These are phyloP conservation scores for Kwoniella mangroviensis DNA, from an alignment of 768 basidiomycete species.

Conservation along the genomic window DNA sequence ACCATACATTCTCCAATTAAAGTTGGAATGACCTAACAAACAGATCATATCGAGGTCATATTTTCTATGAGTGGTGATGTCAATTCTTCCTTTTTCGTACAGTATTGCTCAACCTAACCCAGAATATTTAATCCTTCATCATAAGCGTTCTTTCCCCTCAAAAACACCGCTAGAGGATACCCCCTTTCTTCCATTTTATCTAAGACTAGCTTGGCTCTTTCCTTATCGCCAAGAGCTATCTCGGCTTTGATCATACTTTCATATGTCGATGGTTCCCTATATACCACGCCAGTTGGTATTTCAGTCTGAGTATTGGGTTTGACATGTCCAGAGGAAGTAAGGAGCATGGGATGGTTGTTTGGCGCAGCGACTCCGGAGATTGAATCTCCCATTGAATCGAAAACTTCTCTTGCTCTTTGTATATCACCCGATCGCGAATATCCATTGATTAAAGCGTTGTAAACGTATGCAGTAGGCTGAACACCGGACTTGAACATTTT, in stretches of 20 bases:
- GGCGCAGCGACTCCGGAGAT: slow-evolving; percentile 78
- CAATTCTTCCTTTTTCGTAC: slow-evolving; percentile 5
- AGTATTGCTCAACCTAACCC: neutral
- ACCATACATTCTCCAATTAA: neutral
- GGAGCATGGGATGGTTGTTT: slow-evolving; percentile 80
- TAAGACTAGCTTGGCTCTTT: slow-evolving; percentile 73
- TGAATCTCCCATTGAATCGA: slow-evolving; percentile 79
- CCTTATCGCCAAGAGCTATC: slow-evolving; percentile 72
- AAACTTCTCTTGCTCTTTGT: slow-evolving; percentile 72
- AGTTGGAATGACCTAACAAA: neutral
- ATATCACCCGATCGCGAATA: slow-evolving; percentile 73
- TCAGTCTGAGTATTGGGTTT: slow-evolving; percentile 54
- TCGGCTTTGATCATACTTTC: slow-evolving; percentile 95
- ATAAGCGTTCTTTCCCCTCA: slow-evolving; percentile 41
- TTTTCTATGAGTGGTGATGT: slow-evolving; percentile 10
- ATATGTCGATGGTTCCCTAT: slow-evolving; percentile 72
- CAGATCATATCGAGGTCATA: neutral
- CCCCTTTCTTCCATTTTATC: slow-evolving; percentile 68
- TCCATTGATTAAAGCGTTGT: slow-evolving; percentile 79
- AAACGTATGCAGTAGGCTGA: slow-evolving; percentile 93
- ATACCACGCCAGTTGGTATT: slow-evolving; percentile 65
- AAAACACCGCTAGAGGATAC: slow-evolving; percentile 53
- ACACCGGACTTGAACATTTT: slow-evolving; percentile 69
- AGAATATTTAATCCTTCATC: slow-evolving; percentile 26
- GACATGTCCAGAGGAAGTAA: slow-evolving; percentile 59